Evolutionary conservation across 148 eudicot genomes (phyloP), one percentile per base, ranked within the genome.

Genomic region (Talinum fruticosum): DNA sequence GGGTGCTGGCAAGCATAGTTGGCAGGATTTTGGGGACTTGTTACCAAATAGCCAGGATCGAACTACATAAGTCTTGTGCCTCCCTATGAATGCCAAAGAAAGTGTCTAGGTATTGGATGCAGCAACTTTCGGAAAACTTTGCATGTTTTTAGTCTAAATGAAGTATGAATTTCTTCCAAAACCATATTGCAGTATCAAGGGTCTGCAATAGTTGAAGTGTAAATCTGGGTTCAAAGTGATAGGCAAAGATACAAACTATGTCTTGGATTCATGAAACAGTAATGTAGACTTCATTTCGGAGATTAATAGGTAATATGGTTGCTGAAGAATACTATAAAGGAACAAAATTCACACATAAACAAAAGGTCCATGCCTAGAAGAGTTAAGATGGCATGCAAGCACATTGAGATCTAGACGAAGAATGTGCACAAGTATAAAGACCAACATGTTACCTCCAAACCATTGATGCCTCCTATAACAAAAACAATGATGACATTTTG

Each of bases 391-490:
- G 28, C 28, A 59, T 23, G 29, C 1, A n/a, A 59, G 1, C 23
- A 19, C 57, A 16, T 15, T 19, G 0, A 51, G 57, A 51, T 51
- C 4, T n/a, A n/a, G 18, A 51, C 57, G 5, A 51, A 16, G 57
- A 51, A n/a, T 28, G 12, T 18, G 14, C 3, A 8, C 23, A 62
- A 3, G 23, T 28, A 8, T 28, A 62, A n/a, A 15, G 16, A 62
- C 18, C 19, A 75, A 54, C 10, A 37, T 69, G 84, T 80, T 72
- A 95, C 99, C 99, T 96, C 99, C 77, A 89, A 71, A 21, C 89
- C 90, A 36, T 89, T 96, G 82, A 90, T 91, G 84, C 99, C 99
- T 24, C 99, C 99, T 35, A 96, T 69, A 19, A 96, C 88, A 73
- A 91, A 96, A 54, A 96, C 94, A 80, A 96, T 83, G 85, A 96